These are phyloP conservation scores for Thalassiosira mediterranea DNA, from an alignment of 352 stramenopile genomes.

Conservation along the genomic window DNA sequence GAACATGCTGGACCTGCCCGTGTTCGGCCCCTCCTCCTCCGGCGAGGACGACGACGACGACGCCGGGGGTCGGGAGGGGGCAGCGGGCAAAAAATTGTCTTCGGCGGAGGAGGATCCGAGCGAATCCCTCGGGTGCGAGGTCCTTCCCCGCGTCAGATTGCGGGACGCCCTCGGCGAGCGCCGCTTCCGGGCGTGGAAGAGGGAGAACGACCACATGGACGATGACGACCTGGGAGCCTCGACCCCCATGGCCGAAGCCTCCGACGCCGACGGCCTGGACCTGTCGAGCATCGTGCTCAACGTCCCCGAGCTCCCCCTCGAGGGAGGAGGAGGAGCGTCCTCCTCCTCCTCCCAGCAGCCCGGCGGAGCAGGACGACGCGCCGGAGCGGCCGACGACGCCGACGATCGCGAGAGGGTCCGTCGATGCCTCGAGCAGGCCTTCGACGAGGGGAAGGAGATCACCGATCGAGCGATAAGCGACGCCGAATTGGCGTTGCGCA, in stretches of 20 bases:
- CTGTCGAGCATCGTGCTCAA: constrained; percentile 70
- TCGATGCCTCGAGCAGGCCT: constrained; percentile 47
- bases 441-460: constrained; percentile 51
- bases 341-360: constrained; percentile 19
- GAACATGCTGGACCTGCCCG: constrained; percentile 9
- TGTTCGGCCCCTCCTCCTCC: neutral
- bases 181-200: constrained; percentile 74
- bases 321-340: constrained; percentile 9
- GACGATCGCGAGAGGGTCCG: constrained; percentile 49
- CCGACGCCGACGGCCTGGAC: constrained; percentile 61
- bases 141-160: constrained; percentile 57
- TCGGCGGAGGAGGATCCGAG: neutral
- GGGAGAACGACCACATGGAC: constrained; percentile 63
- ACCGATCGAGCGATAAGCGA: constrained; percentile 57
- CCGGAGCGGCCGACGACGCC: constrained; percentile 4
- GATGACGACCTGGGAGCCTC: constrained; percentile 32
- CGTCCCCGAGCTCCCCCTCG: constrained; percentile 52
- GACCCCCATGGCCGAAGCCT: constrained; percentile 39
- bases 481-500: constrained; percentile 74
- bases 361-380: no score
- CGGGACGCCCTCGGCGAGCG: constrained; percentile 79
- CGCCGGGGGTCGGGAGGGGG: no score
- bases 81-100: no score
- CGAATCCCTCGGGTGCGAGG: constrained; percentile 1
- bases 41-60: constrained; percentile 1